phyloP scores from a whole-genome alignment of 768 basidiomycete species.

The Tylopilus rubrobrunneus region DNA sequence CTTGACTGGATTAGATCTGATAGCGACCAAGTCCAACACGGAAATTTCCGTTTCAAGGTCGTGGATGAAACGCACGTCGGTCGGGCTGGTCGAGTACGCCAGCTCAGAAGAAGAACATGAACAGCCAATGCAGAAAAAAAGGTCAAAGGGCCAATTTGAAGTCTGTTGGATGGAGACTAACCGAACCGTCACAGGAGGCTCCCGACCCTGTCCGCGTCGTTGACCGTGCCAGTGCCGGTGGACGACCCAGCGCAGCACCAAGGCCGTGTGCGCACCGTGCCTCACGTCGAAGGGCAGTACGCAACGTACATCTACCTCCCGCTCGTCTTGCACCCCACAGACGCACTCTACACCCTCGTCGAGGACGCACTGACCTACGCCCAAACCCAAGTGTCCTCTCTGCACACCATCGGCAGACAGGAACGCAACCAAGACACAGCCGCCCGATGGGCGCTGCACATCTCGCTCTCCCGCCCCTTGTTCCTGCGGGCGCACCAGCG shows the following conservation, averaged over 20 bases:
- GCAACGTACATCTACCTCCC: constrained; percentile 76
- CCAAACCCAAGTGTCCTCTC: constrained; percentile 40
- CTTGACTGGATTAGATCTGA: neutral
- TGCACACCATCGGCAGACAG: constrained; percentile 42
- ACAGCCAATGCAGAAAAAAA: constrained; percentile 36
- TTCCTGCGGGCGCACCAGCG: constrained; percentile 78
- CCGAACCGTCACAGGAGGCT: constrained; percentile 46
- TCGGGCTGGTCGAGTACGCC: constrained; percentile 44
- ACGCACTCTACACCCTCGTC: constrained; percentile 45
- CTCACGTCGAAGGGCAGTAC: constrained; percentile 86
- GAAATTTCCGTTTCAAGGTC: constrained; percentile 10
- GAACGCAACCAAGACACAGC: neutral
- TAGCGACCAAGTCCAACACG: neutral
- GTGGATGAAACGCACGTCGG: constrained; percentile 23
- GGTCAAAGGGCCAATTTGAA: constrained; percentile 26
- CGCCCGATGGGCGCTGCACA: constrained; percentile 54
- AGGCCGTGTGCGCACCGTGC: constrained; percentile 69
- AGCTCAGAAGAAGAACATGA: constrained; percentile 39
- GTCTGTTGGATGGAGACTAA: neutral
- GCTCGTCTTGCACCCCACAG: constrained; percentile 42
- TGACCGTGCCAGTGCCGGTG: constrained; percentile 46
- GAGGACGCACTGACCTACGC: constrained; percentile 42
- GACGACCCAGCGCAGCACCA: constrained; percentile 82
- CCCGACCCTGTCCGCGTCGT: constrained; percentile 50
- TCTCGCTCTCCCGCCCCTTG: constrained; percentile 82